Conservation (phyloP, 2,329 filamentous ascomycete species). For the Trichoderma hamatum region DNA sequence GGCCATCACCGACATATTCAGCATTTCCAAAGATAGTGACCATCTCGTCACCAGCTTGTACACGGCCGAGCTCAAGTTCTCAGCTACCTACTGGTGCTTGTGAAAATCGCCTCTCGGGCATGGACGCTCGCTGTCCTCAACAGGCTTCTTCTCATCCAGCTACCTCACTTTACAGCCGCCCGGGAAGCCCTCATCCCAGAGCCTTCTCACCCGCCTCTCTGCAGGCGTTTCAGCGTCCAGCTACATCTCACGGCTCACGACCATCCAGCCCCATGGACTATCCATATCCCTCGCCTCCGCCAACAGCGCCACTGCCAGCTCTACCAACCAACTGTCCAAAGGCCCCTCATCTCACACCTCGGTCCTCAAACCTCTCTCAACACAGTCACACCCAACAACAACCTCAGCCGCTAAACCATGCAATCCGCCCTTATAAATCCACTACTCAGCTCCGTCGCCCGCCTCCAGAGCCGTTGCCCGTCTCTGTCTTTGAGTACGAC, state of each 20-base stretch:
- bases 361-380: background rate
- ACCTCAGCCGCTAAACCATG: background rate
- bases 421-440: constrained; percentile 37
- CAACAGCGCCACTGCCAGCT: constrained; percentile 1
- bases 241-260: constrained; percentile 10
- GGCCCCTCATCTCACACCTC: constrained; percentile 32
- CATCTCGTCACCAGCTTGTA: constrained; percentile 36
- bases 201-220: constrained; percentile 8
- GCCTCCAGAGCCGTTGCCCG: constrained; percentile 32
- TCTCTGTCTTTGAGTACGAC: constrained; percentile 55
- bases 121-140: background rate
- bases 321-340: constrained; percentile 31
- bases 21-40: constrained; percentile 46
- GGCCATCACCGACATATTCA: constrained; percentile 43
- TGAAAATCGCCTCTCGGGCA: constrained; percentile 34
- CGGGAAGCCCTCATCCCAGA: constrained; percentile 10
- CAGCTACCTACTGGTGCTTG: constrained; percentile 37
- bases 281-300: background rate
- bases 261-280: constrained; percentile 17
- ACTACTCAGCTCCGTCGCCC: constrained; percentile 32
- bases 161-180: background rate
- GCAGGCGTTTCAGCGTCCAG: constrained; percentile 3
- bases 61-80: constrained; percentile 32
- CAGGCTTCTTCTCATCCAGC: background rate
- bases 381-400: background rate